These are phyloP conservation scores for Syncephalastrum sp. DNA, from an alignment of 371 early-diverging fungal species.

Conservation along the genomic window DNA sequence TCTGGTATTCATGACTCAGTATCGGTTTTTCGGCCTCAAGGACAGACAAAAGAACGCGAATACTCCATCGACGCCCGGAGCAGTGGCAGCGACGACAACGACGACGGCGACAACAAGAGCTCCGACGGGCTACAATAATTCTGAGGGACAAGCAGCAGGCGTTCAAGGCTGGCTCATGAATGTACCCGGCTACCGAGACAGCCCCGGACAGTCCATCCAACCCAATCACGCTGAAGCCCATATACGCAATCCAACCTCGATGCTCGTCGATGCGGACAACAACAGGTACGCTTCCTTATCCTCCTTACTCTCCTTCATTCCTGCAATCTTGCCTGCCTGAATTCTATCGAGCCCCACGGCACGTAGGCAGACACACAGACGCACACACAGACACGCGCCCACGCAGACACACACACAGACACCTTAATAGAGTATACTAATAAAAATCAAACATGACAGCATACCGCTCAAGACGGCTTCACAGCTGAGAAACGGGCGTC, in stretches of 20 bases:
- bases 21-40: conserved; percentile 19
- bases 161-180: conserved; percentile 25
- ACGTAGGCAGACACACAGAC: conserved; percentile 21
- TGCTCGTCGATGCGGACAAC: conserved; percentile 18
- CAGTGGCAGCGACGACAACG: conserved; percentile 4
- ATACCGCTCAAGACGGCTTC: conserved; percentile 11
- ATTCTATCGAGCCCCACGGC: conserved; percentile 19
- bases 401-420: too few species aligned
- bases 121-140: conserved; percentile 6
- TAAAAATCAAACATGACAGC: conserved; percentile 12
- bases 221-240: conserved; percentile 5
- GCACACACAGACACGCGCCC: too few species aligned
- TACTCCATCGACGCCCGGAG: conserved; percentile 1
- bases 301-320: not conserved
- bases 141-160: too few species aligned
- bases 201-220: not conserved
- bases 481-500: conserved; percentile 21
- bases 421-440: too few species aligned
- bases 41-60: conserved; percentile 10
- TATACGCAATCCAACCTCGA: not conserved
- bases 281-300: conserved; percentile 12
- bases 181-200: conserved; percentile 23
- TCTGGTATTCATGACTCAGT: conserved; percentile 14
- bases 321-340: not conserved
- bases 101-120: conserved; percentile 6